Evolutionary conservation across 768 basidiomycete genomes (phyloP).

Genomic region (Tricholoma sp.): DNA sequence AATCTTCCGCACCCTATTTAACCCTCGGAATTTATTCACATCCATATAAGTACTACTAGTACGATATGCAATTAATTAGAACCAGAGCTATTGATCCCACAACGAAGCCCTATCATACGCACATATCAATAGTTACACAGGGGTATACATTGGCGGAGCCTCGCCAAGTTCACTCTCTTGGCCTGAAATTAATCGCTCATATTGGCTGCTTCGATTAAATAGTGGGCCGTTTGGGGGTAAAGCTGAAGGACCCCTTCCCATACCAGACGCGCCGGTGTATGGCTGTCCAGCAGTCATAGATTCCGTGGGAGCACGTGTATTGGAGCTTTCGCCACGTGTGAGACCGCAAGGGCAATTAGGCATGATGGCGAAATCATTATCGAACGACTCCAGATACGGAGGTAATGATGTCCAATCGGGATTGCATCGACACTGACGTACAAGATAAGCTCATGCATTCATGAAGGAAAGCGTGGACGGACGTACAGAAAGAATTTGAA

Average conservation of each 20-base stretch:
- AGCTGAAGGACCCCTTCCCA: constrained; percentile 26
- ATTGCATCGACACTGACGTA: constrained; percentile 69
- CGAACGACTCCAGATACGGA: constrained; percentile 54
- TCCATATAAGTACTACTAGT: constrained; percentile 3
- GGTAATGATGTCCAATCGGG: constrained; percentile 78
- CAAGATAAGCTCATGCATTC: neutral
- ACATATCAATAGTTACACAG: neutral
- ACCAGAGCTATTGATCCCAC: neutral
- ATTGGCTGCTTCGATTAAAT: constrained; percentile 46
- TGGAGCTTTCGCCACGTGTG: constrained; percentile 6
- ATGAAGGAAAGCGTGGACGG: neutral
- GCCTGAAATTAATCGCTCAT: constrained; percentile 79
- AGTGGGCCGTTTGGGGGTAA: constrained; percentile 30
- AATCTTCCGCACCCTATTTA: constrained; percentile 5
- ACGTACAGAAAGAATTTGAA: constrained; percentile 83
- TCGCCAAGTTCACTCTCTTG: constrained; percentile 80
- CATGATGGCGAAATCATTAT: constrained; percentile 26
- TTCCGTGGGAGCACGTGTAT: constrained; percentile 15
- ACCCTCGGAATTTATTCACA: neutral
- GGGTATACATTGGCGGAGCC: constrained; percentile 72
- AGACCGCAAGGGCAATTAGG: constrained; percentile 46
- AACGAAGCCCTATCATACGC: neutral
- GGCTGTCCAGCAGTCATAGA: constrained; percentile 29
- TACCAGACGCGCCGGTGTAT: constrained; percentile 29
- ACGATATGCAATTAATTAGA: neutral